Base-by-base conservation (phyloP, 371 early-diverging fungal species). In the Apophysomyces sp. region DNA sequence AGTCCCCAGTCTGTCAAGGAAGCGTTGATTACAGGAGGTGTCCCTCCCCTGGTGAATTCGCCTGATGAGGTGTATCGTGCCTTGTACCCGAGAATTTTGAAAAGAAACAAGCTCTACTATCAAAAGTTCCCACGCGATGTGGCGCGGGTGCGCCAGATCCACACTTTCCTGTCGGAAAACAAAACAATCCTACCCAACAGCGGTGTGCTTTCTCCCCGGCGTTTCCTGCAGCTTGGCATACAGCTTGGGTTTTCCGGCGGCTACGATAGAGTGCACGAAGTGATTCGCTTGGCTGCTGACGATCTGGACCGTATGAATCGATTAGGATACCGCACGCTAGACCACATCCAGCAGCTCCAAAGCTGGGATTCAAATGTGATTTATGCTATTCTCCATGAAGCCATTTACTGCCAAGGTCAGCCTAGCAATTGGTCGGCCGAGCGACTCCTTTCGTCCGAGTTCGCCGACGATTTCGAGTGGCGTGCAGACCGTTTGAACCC, bases 171-270 rank as follows among this genome's bases (percentile, higher is more conserved):
- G 34, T 78, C 82, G 13, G 57, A 67, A 0, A 66, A 80, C 37
- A 40, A 69, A 6, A 84, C 87, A 9, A 61, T 49, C 15, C 72
- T 90, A 24, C 86, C 91, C 21, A 84, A 86, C n/a, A 88, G 91
- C 3, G 89, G 89, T 8, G 67, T 58, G 12, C 78, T 91, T 27
- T 83, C 91, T 18, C 79, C 87, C 3, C 86, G 90, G 49, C 79
- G 88, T 21, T 91, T 91, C 69, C 85, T 88, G 58, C 90, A 90
- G 60, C 68, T 91, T n/a, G 91, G 91, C 15, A 55, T 88, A 11
- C 51, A 64, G 18, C 89, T 91, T 76, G 91, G 91, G 12, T 62
- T 72, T 4, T 74, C 85, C 6, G 89, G 88, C 29, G 91, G 91
- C 3, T 89, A 89, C 67, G 88, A 89, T 55, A 67, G 73, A 1